Evolutionary conservation across 768 basidiomycete genomes (phyloP).

Genomic region (Suillus bovinus): DNA sequence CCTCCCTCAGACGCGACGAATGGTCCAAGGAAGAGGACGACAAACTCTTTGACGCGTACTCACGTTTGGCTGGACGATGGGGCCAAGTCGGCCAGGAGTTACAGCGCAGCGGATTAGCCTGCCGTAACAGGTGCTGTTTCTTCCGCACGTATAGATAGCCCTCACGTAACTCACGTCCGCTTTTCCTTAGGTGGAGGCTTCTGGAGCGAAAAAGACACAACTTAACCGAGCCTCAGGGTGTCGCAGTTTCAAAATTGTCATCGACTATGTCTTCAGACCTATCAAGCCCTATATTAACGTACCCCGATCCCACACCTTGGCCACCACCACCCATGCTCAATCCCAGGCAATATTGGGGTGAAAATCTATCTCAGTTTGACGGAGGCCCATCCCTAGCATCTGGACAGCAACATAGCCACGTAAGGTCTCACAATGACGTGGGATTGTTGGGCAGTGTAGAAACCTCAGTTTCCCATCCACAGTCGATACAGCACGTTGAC

Average conservation of each 20-base stretch:
- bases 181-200: conserved; percentile 57
- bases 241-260: conserved; percentile 13
- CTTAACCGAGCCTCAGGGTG: conserved; percentile 14
- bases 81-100: conserved; percentile 73
- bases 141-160: conserved; percentile 14
- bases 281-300: conserved; percentile 10
- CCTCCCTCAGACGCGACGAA: conserved; percentile 70
- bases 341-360: conserved; percentile 24
- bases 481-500: conserved; percentile 18
- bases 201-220: conserved; percentile 55
- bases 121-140: conserved; percentile 71
- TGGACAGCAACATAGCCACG: conserved; percentile 4
- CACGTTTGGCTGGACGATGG: conserved; percentile 67
- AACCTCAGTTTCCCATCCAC: conserved; percentile 18
- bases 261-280: conserved; percentile 12
- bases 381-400: conserved; percentile 14
- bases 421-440: conserved; percentile 16
- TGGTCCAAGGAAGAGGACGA: conserved; percentile 77
- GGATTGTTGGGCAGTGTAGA: conserved; percentile 14
- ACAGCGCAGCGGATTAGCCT: conserved; percentile 72
- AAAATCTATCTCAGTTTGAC: conserved; percentile 16
- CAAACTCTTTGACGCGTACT: conserved; percentile 52
- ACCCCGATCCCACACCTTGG: conserved; percentile 17
- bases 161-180: conserved; percentile 6
- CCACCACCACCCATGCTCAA: conserved; percentile 22